A percentile compares a stretch with the other conserved stretches of the same genome.
Evolutionary conservation across 2,329 filamentous ascomycete genomes (phyloP).

Genomic region (Colletotrichum tamarilloi): DNA sequence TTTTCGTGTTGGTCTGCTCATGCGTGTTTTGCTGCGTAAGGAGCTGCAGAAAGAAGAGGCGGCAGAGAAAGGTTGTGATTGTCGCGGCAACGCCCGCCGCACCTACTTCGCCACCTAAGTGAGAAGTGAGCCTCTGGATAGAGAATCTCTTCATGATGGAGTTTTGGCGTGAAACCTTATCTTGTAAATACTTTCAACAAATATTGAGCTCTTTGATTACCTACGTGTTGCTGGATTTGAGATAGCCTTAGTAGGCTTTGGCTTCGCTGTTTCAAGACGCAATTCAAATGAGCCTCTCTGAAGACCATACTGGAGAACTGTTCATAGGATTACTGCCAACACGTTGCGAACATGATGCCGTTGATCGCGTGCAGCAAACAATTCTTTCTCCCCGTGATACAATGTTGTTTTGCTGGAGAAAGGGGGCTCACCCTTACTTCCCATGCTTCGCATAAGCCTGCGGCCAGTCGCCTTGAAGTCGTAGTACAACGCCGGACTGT

Average conservation of each 20-base stretch:
- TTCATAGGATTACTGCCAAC: not conserved
- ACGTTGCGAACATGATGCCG: not conserved
- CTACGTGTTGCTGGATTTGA: not conserved
- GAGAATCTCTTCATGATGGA: not conserved
- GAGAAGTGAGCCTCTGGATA: not conserved
- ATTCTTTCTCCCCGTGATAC: not conserved
- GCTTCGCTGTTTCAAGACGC: not conserved
- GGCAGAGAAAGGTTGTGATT: not conserved
- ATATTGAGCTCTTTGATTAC: not conserved
- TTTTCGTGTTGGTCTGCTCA: not conserved
- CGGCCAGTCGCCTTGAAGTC: not conserved
- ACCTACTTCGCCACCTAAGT: not conserved
- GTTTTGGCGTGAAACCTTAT: not conserved
- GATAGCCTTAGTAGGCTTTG: not conserved
- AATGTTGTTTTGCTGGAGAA: not conserved
- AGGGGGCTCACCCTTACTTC: not conserved
- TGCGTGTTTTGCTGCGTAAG: constrained; percentile 30
- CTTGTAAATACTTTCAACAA: not conserved
- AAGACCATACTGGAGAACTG: not conserved
- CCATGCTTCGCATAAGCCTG: not conserved
- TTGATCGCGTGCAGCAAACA: not conserved
- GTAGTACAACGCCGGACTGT: not conserved
- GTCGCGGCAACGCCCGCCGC: not conserved
- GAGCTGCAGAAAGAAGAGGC: constrained; percentile 13
- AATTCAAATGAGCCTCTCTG: not conserved